phyloP scores from a whole-genome alignment of 805 yeast genomes.

The Suhomyces faveliae region DNA sequence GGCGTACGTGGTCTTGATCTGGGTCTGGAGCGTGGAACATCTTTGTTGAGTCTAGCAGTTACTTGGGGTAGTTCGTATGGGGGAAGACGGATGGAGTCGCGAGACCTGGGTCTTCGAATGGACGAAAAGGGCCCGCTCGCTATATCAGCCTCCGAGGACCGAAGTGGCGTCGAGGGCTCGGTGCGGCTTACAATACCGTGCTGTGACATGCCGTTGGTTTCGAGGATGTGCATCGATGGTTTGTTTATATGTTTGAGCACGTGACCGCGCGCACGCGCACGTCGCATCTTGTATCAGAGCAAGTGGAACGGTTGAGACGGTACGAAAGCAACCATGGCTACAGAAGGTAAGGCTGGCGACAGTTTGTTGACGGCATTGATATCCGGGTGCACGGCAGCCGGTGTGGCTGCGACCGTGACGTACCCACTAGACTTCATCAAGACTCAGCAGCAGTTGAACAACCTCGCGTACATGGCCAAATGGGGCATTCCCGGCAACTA shows the following conservation, averaged over 20 bases:
- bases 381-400: constrained; percentile 62
- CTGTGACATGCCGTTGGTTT: background rate
- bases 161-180: constrained; percentile 21
- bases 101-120: constrained; percentile 4
- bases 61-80: constrained; percentile 22
- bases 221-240: background rate
- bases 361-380: constrained; percentile 56
- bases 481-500: constrained; percentile 33
- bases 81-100: constrained; percentile 19
- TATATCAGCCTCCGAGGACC: background rate
- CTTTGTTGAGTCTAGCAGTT: constrained; percentile 10
- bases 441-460: constrained; percentile 60
- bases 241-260: background rate
- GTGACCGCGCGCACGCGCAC: background rate
- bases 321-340: background rate
- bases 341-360: constrained; percentile 12
- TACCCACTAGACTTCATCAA: constrained; percentile 74
- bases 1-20: constrained; percentile 5
- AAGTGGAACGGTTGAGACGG: background rate
- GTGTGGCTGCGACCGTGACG: constrained; percentile 59
- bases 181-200: constrained; percentile 6
- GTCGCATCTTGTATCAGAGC: background rate
- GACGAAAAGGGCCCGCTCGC: constrained; percentile 6
- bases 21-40: constrained; percentile 1
- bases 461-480: constrained; percentile 36